phyloP scores from a whole-genome alignment of 805 yeast genomes.

The Candida argentea region DNA sequence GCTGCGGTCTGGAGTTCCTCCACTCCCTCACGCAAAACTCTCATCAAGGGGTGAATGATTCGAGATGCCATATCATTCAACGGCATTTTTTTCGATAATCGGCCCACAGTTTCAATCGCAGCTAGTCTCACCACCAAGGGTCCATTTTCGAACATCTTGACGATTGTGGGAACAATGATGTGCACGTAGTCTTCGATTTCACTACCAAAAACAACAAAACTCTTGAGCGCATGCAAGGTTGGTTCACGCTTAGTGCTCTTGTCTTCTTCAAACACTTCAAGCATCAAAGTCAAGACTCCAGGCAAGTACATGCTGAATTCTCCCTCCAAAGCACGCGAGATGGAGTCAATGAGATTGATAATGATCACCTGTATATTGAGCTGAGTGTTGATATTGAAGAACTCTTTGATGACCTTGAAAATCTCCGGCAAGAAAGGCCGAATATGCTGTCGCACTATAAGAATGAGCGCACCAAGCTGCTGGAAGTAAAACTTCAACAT shows the following conservation, averaged over 20 bases:
- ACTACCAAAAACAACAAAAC: slow-evolving; percentile 78
- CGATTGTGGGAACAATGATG: slow-evolving; percentile 77
- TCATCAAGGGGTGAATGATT: slow-evolving; percentile 73
- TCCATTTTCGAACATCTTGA: slow-evolving; percentile 65
- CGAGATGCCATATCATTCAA: slow-evolving; percentile 84
- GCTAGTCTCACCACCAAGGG: slow-evolving; percentile 54
- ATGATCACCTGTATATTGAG: slow-evolving; percentile 65
- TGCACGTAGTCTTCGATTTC: slow-evolving; percentile 85
- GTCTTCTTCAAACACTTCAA: slow-evolving; percentile 69
- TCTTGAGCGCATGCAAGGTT: slow-evolving; percentile 64
- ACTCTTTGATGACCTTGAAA: slow-evolving; percentile 65
- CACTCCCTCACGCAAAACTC: slow-evolving; percentile 45
- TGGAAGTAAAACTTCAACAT: slow-evolving; percentile 83
- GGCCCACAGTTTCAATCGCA: slow-evolving; percentile 78
- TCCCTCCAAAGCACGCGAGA: slow-evolving; percentile 80
- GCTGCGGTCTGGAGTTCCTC: slow-evolving; percentile 57
- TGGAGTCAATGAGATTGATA: slow-evolving; percentile 69
- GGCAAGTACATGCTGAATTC: slow-evolving; percentile 85
- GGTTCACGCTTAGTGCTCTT: slow-evolving; percentile 50
- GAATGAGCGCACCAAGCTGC: slow-evolving; percentile 69
- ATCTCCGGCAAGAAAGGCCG: slow-evolving; percentile 73
- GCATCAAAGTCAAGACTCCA: slow-evolving; percentile 61
- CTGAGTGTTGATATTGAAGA: slow-evolving; percentile 39
- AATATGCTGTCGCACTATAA: slow-evolving; percentile 82
- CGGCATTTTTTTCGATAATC: slow-evolving; percentile 60